A percentile compares a stretch with the other conserved stretches of the same genome.
phyloP scores from a whole-genome alignment of 306 rosid species.

The Lagenaria siceraria region DNA sequence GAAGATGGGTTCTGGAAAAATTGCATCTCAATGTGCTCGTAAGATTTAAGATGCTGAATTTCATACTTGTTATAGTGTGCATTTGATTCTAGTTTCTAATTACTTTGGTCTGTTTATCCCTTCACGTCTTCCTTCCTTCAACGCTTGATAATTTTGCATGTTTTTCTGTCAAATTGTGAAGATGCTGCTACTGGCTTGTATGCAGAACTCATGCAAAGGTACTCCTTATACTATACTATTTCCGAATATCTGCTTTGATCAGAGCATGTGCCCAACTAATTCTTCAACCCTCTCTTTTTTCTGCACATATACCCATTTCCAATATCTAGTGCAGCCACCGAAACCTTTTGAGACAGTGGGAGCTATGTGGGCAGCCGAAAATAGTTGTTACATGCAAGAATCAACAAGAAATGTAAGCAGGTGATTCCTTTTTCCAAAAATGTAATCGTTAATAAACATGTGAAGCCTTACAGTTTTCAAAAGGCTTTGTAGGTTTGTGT shows the following conservation, averaged over 20 bases:
- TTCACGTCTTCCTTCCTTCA: background rate
- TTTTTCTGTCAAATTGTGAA: conserved; percentile 19
- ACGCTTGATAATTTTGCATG: background rate
- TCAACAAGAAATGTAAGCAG: conserved; percentile 80
- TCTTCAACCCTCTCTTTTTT: background rate
- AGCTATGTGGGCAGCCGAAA: conserved; percentile 77
- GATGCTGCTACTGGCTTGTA: conserved; percentile 93
- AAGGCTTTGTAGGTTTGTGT: conserved; percentile 1
- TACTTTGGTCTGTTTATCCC: background rate
- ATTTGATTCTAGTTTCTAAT: background rate
- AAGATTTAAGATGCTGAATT: conserved; percentile 24
- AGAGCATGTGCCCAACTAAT: background rate
- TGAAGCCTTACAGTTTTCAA: conserved; percentile 1
- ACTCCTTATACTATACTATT: background rate
- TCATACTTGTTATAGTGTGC: background rate
- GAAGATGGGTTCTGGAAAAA: conserved; percentile 85
- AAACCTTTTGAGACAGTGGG: conserved; percentile 80
- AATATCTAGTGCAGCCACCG: conserved; percentile 35
- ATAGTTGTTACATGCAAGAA: conserved; percentile 77
- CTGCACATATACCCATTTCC: background rate
- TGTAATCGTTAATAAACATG: background rate
- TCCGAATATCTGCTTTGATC: background rate
- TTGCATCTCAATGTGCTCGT: conserved; percentile 99
- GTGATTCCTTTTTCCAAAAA: conserved; percentile 13
- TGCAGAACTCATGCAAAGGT: conserved; percentile 73